These are phyloP conservation scores for Hemileia vastatrix DNA, from an alignment of 1,284 basidiomycete genomes.

Conservation along the genomic window DNA sequence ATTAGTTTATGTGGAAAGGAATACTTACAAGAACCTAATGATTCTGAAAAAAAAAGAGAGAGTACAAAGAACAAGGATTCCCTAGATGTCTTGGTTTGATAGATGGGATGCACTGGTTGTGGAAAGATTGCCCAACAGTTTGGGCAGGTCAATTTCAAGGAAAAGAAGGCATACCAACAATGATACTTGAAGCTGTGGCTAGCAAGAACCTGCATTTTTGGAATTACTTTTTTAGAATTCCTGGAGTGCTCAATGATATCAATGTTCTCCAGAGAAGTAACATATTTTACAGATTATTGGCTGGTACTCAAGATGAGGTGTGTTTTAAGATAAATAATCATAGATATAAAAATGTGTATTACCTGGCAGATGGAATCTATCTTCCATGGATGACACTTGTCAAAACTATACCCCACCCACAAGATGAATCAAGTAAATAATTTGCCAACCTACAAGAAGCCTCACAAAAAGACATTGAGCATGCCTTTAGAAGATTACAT, in stretches of 20 bases:
- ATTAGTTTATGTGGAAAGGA: not conserved
- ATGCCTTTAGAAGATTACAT: not conserved
- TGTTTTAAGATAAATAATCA: not conserved
- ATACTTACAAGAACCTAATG: not conserved
- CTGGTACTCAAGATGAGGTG: not conserved
- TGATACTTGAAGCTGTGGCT: not conserved
- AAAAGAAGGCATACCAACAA: not conserved
- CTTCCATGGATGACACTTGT: not conserved
- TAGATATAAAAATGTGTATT: not conserved
- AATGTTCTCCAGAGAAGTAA: not conserved
- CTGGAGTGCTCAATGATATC: not conserved
- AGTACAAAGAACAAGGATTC: not conserved
- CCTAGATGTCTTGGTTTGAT: not conserved
- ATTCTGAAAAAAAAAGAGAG: not conserved
- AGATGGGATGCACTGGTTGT: slow-evolving; percentile 2
- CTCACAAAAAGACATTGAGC: not conserved
- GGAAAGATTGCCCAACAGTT: not conserved
- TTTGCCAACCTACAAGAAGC: not conserved
- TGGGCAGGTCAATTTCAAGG: not conserved
- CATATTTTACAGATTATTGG: not conserved
- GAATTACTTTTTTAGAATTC: not conserved
- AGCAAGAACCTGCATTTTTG: not conserved
- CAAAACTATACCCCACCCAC: not conserved
- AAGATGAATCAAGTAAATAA: not conserved
- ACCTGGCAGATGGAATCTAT: not conserved